Evolutionary conservation across 257 asterid genomes (phyloP), one percentile per base, ranked within the genome.

Genomic region (Solanum sitiens): DNA sequence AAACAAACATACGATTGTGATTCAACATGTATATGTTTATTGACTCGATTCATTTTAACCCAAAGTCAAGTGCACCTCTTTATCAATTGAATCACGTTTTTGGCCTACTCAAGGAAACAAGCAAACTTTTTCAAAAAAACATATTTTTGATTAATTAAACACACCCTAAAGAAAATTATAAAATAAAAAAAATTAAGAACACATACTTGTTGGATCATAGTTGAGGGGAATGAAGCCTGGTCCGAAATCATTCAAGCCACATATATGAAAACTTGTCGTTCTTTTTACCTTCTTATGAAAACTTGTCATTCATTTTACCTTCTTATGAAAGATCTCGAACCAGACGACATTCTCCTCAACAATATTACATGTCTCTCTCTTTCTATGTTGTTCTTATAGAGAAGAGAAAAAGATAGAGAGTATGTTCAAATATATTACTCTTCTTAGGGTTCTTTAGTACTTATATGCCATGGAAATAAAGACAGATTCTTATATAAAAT

Each of bases 151-250:
- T n/a, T n/a, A 21, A 65, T 6, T 4, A 65, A 65, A 65, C 33
- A 65, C 15, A 25, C 72, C 33, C 72, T 11, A 30, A 68, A 63
- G 23, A 6, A 61, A 63, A 23, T 63, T 9, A 53, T 16, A 53
- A 63, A 63, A 63, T 23, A 4, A 63, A 63, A 63, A 63, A 61
- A 67, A 5, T 27, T 67, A 15, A 32, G 14, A 33, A 32, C 84
- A 35, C 15, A 73, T 15, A 87, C 25, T 44, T 27, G 16, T 30
- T 7, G 63, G 86, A 23, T 63, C 32, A 63, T 15, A 86, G 86
- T 93, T 93, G 98, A 91, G 94, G 93, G 96, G 96, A 94, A 94
- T 94, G 98, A 93, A 93, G 96, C 98, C 98, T 94, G 98, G 98
- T 93, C 96, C 98, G 98, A 93, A 76, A 79, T 44, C 80, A 71